Base-by-base conservation (phyloP, 768 basidiomycete genomes). In the Termitomyces sp. region DNA sequence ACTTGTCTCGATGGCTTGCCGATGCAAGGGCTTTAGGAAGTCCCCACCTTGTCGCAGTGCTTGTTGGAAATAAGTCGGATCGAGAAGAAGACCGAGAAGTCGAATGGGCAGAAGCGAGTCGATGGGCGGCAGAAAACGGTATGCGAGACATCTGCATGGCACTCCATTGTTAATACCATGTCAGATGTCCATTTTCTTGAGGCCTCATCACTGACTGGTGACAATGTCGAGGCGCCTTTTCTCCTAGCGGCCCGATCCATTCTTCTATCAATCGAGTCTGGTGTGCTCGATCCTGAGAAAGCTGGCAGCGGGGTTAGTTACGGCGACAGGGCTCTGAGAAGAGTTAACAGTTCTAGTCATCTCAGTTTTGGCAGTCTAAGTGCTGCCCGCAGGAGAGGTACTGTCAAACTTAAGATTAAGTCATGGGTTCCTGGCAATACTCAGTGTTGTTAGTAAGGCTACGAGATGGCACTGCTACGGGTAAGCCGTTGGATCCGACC, bases 61-160 rank as follows among this genome's bases (percentile, higher is more conserved):
- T 96, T 15, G 94, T 99, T 18, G 97, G 97, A 44, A 98, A 94
- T 71, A 98, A 99, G 74, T 83, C 89, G 13, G 97, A 99, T 69
- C 79, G 85, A 63, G 96, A 98, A 64, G 95, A 97, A 49, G 93
- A 94, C 48, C 76, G 97, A 50, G 91, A 98, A 69, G 94, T 99
- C 36, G 92, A 96, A 63, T 97, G 91, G 86, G 81, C 88, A 23
- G 97, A 99, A 72, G 97, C 93, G 10, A 93, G 91, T 64, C 77
- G 83, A 65, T 99, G 94, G 94, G 96, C 97, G 18, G 89, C 94
- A 46, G 92, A 95, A 68, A 94, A 98, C 68, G 90, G 94, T 94
- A 60, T 56, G 77, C 64, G 27, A 27, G 18, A 49, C 16, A 36
- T 38, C 11, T 7, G n/a, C 16, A n/a, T 36, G 23, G 16, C 9